Conservation (phyloP, 2,329 filamentous ascomycete species). For the Bipolaris sorokiniana region DNA sequence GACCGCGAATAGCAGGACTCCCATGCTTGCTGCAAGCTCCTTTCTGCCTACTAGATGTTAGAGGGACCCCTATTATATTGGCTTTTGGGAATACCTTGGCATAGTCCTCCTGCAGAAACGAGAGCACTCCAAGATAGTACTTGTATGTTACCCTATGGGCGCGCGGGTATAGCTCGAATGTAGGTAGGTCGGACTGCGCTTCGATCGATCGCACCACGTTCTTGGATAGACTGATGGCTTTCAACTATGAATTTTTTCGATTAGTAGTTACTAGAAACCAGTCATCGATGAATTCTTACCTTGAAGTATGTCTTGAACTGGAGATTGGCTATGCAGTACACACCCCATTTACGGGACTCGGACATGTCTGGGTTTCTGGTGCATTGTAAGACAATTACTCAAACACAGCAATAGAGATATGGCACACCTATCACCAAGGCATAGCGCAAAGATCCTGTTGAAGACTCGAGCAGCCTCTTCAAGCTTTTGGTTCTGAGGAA, state of each 20-base stretch:
- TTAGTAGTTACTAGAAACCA: constrained; percentile 8
- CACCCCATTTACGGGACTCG: constrained; percentile 95
- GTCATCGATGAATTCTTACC: constrained; percentile 40
- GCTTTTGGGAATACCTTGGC: constrained; percentile 63
- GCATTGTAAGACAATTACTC: constrained; percentile 25
- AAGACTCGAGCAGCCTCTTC: constrained; percentile 90
- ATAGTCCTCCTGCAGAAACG: constrained; percentile 95
- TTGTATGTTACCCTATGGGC: constrained; percentile 94
- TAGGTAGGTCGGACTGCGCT: constrained; percentile 80
- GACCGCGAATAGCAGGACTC: constrained; percentile 77
- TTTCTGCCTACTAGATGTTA: constrained; percentile 40
- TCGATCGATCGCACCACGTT: constrained; percentile 85
- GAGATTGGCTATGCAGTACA: constrained; percentile 92
- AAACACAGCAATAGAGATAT: constrained; percentile 19
- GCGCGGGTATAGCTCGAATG: constrained; percentile 78
- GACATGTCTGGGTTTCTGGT: constrained; percentile 73
- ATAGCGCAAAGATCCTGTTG: constrained; percentile 90
- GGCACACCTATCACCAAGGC: constrained; percentile 80
- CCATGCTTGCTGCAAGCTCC: constrained; percentile 77
- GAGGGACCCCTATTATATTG: background rate
- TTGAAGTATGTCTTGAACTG: constrained; percentile 99
- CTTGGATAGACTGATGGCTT: constrained; percentile 85
- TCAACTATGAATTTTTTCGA: constrained; percentile 59
- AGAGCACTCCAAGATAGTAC: constrained; percentile 93
- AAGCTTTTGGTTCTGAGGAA: constrained; percentile 76